Conservation (phyloP, 305 asterid genomes). For the Ruellia speciosa region DNA sequence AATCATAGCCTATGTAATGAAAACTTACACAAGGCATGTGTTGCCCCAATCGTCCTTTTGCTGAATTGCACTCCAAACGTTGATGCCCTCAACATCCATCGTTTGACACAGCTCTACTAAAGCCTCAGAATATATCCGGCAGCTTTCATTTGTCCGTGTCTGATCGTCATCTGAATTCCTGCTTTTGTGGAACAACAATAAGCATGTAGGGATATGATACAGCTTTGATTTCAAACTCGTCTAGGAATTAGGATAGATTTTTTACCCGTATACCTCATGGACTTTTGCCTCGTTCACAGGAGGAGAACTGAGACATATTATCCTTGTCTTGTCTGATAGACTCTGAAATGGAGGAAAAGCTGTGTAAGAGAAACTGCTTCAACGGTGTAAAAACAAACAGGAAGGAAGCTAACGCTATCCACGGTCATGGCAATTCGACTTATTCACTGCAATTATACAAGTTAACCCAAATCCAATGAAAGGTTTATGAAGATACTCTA, state of each 20-base stretch:
- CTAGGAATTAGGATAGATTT: background rate
- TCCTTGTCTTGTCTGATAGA: conserved; percentile 30
- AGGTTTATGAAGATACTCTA: too few species aligned
- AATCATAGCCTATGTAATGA: too few species aligned
- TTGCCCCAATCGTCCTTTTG: conserved; percentile 42
- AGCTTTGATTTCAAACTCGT: background rate
- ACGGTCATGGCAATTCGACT: too few species aligned
- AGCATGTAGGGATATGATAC: background rate
- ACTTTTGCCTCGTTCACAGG: conserved; percentile 28
- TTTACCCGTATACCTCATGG: background rate
- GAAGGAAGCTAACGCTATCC: too few species aligned
- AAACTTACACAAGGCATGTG: background rate
- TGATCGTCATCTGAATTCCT: conserved; percentile 29
- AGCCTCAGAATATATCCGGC: conserved; percentile 31
- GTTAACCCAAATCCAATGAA: too few species aligned
- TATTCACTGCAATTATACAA: too few species aligned
- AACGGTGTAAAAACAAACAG: too few species aligned
- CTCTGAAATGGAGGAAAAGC: conserved; percentile 25
- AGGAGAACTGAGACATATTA: conserved; percentile 47
- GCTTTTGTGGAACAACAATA: conserved; percentile 11
- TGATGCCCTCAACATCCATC: conserved; percentile 44
- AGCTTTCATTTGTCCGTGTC: conserved; percentile 41
- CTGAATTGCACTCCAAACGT: conserved; percentile 31
- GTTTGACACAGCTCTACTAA: conserved; percentile 35
- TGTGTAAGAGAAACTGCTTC: background rate